Base-by-base conservation (phyloP, 192 early-diverging fungal genomes). In the Backusella luteola region DNA sequence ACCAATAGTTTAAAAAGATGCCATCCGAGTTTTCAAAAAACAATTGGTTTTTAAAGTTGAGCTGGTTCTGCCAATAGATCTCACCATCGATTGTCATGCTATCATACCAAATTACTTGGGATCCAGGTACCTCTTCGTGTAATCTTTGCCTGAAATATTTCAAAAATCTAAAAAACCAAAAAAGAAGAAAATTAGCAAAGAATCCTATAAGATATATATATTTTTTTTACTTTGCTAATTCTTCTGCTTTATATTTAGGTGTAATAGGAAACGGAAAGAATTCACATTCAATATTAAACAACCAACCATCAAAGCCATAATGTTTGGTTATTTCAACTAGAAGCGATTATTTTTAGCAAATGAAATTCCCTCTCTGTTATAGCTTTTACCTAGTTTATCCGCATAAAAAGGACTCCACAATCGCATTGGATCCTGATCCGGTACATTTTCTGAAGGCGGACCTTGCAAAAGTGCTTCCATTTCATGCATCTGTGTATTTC, bases 231-330 rank as follows among this genome's bases (percentile, higher is more conserved):
- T 66, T 75, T 29, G 70, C 39, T 56, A 79, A 72, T 46, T 79
- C 66, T 59, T 53, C 66, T n/a, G 42, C 74, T 73, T 76, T 88
- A 34, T 26, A 76, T 39, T 39, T 69, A 26, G 56, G 46, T 15
- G 52, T 81, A 17, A 59, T 6, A 1, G 77, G 67, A 75, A 81
- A 76, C 17, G 79, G 78, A 34, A 76, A 52, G 26, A 88, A 79
- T 34, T 74, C 81, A 26, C 82, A 80, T 81, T 93, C 91, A 53
- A 93, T 87, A 70, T 93, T 93, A 66, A 93, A 83, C 29, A 93
- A 82, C 84, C 86, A 90, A 1, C 91, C 91, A 80, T 93, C 91
- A 84, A 93, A 93, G 46, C 79, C 74, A 76, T 90, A 93, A 76
- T 89, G 86, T 9, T 81, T 72, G 7, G 91, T 89, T 38, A 93